Conservation (phyloP, 305 asterid species). For the Lippia alba region DNA sequence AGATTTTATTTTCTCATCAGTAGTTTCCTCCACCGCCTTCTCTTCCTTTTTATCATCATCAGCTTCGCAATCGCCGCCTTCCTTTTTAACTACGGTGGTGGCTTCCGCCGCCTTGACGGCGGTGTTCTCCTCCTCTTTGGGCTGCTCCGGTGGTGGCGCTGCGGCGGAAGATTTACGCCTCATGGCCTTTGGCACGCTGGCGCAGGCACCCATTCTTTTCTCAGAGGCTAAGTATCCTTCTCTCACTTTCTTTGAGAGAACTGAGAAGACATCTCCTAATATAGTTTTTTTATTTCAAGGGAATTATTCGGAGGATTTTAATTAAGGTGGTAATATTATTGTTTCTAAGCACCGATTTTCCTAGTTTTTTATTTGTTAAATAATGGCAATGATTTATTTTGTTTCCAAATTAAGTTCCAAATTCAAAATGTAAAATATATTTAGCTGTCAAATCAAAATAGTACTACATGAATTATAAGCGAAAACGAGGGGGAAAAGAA, state of each 20-base stretch:
- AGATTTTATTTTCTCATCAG: background rate
- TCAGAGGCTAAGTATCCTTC: background rate
- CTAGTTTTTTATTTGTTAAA: background rate
- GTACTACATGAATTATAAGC: too few relatives aligned
- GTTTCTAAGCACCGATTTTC: background rate
- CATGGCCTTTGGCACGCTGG: slow-evolving; percentile 37
- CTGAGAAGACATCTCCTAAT: too few relatives aligned
- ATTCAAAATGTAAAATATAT: background rate
- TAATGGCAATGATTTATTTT: background rate
- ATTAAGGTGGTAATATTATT: background rate
- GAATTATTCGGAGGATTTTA: slow-evolving; percentile 13
- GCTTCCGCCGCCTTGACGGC: background rate
- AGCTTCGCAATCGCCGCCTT: background rate
- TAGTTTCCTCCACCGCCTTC: slow-evolving; percentile 8
- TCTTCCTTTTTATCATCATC: slow-evolving; percentile 7
- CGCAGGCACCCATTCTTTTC: slow-evolving; percentile 32
- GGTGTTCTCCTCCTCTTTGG: slow-evolving; percentile 34
- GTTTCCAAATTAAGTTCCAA: background rate
- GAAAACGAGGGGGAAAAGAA: too few relatives aligned
- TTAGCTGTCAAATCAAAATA: too few relatives aligned
- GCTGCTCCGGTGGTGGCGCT: slow-evolving; percentile 48
- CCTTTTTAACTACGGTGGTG: background rate
- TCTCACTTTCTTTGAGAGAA: slow-evolving; percentile 1
- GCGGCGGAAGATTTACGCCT: slow-evolving; percentile 35
- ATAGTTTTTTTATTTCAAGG: background rate